Conservation (phyloP, 345 rosid species). For the Carallia brachiata region DNA sequence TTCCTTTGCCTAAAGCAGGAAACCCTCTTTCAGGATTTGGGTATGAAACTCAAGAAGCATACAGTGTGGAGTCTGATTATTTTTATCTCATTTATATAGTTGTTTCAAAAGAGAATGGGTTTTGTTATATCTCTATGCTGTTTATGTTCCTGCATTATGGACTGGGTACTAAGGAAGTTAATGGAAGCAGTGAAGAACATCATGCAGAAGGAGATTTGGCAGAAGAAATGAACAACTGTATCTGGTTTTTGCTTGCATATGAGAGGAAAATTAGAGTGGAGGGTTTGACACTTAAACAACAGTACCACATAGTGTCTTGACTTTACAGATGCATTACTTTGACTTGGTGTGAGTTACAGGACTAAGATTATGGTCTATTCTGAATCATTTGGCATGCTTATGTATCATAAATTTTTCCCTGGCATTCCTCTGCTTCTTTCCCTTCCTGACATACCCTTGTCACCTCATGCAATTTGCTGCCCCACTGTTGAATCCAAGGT, state of each 20-base stretch:
- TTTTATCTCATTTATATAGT: not conserved
- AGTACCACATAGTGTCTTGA: not conserved
- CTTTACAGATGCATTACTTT: not conserved
- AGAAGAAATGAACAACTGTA: not conserved
- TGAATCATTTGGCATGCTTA: not conserved
- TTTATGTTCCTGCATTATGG: not conserved
- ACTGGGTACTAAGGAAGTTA: not conserved
- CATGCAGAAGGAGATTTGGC: not conserved
- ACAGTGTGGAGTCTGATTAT: not conserved
- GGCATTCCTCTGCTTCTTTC: not conserved
- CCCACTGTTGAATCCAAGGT: not conserved
- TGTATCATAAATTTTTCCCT: not conserved
- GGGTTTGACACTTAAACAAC: not conserved
- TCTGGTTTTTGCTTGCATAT: not conserved
- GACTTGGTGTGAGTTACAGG: not conserved
- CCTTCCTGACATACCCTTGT: not conserved
- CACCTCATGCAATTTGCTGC: not conserved
- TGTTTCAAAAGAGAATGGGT: not conserved
- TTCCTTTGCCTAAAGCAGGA: not conserved
- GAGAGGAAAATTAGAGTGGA: not conserved
- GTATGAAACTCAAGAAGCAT: not conserved
- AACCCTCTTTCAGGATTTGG: too few species aligned
- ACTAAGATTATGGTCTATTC: not conserved
- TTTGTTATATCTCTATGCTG: not conserved
- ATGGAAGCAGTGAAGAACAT: not conserved